A percentile compares a stretch with the other conserved stretches of the same genome.
These are phyloP conservation scores for Epicoccum nigrum DNA, from an alignment of 2,329 filamentous ascomycete genomes.

Conservation along the genomic window DNA sequence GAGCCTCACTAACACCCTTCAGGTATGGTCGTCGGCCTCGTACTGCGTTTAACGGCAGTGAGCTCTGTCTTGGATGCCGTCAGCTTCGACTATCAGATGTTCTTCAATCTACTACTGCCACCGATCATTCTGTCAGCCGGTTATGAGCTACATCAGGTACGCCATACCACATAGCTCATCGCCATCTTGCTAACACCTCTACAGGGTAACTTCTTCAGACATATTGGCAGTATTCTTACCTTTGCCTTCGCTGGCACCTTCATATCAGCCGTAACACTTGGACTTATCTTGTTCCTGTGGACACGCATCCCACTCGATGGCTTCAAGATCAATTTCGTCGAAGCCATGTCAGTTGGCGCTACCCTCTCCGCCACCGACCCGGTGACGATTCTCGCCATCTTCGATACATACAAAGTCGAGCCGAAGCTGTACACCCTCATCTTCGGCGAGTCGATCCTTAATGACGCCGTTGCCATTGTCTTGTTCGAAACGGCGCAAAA, in stretches of 20 bases:
- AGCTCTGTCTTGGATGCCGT: constrained; percentile 88
- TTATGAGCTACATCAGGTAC: constrained; percentile 89
- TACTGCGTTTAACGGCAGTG: constrained; percentile 80
- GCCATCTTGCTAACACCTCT: constrained; percentile 1
- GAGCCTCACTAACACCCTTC: constrained; percentile 30
- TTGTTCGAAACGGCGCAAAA: constrained; percentile 97
- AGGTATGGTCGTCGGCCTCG: constrained; percentile 95
- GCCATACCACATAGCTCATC: constrained; percentile 17
- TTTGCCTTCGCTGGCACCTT: constrained; percentile 98
- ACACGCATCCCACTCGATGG: constrained; percentile 85
- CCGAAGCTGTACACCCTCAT: constrained; percentile 98
- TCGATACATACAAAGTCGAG: constrained; percentile 99
- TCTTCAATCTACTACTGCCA: constrained; percentile 98
- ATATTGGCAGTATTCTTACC: constrained; percentile 95
- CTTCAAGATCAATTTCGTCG: constrained; percentile 86
- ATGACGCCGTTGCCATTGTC: constrained; percentile 98
- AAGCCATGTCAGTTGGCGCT: constrained; percentile 94
- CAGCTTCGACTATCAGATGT: constrained; percentile 98
- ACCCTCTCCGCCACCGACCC: constrained; percentile 97
- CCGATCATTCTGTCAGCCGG: constrained; percentile 97
- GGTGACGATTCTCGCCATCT: constrained; percentile 96
- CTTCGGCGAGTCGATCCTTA: constrained; percentile 96
- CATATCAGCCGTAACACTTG: constrained; percentile 93
- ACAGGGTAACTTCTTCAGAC: constrained; percentile 93
- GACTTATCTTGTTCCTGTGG: constrained; percentile 86